phyloP scores from a whole-genome alignment of 805 yeast genomes.

The Brettanomyces anomalus region DNA sequence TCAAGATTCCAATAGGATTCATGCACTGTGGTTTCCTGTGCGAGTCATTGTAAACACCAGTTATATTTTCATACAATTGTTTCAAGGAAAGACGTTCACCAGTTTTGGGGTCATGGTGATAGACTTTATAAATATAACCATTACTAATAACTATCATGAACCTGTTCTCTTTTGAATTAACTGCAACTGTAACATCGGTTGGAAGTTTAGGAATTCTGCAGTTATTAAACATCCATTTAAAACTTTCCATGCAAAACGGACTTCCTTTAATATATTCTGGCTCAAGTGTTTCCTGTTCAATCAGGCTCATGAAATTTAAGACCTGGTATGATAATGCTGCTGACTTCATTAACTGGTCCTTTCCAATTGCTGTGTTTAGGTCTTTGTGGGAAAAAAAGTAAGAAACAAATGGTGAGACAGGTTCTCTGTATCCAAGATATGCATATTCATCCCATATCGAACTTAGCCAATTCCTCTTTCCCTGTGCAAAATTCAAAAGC shows the following conservation, averaged over 20 bases:
- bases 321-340: conserved; percentile 64
- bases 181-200: conserved; percentile 52
- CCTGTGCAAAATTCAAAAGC: conserved; percentile 45
- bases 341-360: conserved; percentile 63
- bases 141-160: conserved; percentile 66
- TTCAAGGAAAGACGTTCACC: conserved; percentile 37
- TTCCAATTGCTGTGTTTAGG: conserved; percentile 44
- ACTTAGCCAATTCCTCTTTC: conserved; percentile 76
- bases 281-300: conserved; percentile 65
- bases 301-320: conserved; percentile 52
- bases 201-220: conserved; percentile 65
- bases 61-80: conserved; percentile 50
- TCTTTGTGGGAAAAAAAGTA: conserved; percentile 84
- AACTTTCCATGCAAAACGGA: conserved; percentile 94
- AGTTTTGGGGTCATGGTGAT: conserved; percentile 37
- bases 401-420: conserved; percentile 90
- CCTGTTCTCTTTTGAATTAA: conserved; percentile 40
- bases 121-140: conserved; percentile 73
- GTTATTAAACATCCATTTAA: conserved; percentile 84
- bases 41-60: conserved; percentile 37
- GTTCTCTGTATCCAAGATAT: conserved; percentile 83
- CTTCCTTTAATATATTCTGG: conserved; percentile 67
- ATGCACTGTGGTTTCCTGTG: conserved; percentile 28
- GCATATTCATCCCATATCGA: conserved; percentile 94
- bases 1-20: conserved; percentile 65